phyloP scores from a whole-genome alignment of 164 flowering plant species.

The Macadamia integrifolia region DNA sequence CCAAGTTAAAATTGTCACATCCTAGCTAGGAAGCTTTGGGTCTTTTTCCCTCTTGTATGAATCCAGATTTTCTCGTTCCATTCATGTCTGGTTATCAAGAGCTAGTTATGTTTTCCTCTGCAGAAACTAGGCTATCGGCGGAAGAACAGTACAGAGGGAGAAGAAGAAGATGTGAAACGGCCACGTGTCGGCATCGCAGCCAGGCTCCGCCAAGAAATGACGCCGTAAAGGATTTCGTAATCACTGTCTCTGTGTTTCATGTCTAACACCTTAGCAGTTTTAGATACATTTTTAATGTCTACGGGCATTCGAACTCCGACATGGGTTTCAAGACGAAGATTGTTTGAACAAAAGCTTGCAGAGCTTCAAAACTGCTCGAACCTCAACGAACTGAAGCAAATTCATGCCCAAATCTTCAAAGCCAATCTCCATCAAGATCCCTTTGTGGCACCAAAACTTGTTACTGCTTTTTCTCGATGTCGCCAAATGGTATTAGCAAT shows the following conservation, averaged over 20 bases:
- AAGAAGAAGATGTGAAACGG: no score
- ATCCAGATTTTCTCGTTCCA: no score
- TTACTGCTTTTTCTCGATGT: background rate
- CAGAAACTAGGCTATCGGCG: no score
- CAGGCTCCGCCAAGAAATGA: no score
- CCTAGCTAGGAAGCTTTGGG: no score
- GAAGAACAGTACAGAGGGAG: slow-evolving; percentile 14
- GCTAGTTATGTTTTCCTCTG: no score
- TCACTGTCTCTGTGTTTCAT: no score
- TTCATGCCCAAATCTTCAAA: slow-evolving; percentile 3
- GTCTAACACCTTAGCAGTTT: background rate
- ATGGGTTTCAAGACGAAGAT: background rate
- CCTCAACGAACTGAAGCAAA: slow-evolving; percentile 3
- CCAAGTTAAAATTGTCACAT: no score
- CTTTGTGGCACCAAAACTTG: background rate
- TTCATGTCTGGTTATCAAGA: no score
- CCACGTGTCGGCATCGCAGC: no score
- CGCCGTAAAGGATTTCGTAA: no score
- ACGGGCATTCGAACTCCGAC: background rate
- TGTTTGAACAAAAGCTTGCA: background rate
- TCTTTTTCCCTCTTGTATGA: no score
- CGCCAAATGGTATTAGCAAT: background rate
- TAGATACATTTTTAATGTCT: background rate
- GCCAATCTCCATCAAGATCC: slow-evolving; percentile 4
- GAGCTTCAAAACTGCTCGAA: background rate